Evolutionary conservation across 2,329 filamentous ascomycete species (phyloP), one percentile per base, ranked within the genome.

Genomic region (Talaromyces sp.): DNA sequence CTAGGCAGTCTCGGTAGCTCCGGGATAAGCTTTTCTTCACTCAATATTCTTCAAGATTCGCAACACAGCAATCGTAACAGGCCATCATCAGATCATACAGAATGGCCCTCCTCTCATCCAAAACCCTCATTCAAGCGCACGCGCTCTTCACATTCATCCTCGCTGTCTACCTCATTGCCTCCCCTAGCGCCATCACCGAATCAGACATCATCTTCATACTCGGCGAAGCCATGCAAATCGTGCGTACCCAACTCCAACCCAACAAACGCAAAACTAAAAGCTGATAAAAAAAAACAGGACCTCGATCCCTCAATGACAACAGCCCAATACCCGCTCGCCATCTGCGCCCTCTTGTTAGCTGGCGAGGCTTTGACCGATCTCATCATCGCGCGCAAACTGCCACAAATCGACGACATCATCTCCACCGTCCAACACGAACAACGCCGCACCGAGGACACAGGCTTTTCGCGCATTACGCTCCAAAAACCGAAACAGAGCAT

Each of bases 121-220:
- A 86, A 74, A 91, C 89, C 9, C 89, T 97, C 76, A 89, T 97
- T 71, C 90, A 91, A 71, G 89, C 88, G 61, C 82, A 97, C 70
- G 90, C 90, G 70, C 85, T 96, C 75, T 92, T 95, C 81, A 91
- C 97, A 79, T 78, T 97, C 69, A 91, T 91, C 6, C 82, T 95
- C 58, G 92, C 89, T 72, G 93, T 89, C 78, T 92, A 95, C 81
- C 90, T 97, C 80, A 83, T 96, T 72, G 89, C 87, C 48, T 88
- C 84, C 65, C 93, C 93, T 6, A 80, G 81, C 67, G 83, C 85
- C 50, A 83, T 97, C 71, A 87, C 90, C 58, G 89, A 94, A 73
- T 92, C 96, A 72, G 88, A 89, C 61, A 77, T 96, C 24, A 91
- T 97, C 57, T 91, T 87, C 70, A 85, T 97, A 35, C 80, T 97